Conservation (phyloP, 2,329 filamentous ascomycete genomes). For the Fusarium sp. region DNA sequence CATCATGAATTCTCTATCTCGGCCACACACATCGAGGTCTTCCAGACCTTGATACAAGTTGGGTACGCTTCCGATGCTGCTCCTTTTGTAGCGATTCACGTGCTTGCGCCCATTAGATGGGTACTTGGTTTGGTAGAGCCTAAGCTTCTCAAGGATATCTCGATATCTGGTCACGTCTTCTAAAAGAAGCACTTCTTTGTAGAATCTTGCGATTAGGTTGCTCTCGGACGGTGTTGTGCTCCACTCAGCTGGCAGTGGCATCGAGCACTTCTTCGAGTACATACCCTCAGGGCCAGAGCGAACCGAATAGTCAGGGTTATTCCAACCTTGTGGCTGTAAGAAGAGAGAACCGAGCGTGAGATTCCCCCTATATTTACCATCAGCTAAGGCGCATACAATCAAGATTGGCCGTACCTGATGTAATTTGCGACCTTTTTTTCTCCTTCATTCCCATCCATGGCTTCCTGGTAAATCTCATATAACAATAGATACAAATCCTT, state of each 20-base stretch:
- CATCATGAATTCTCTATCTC: background rate
- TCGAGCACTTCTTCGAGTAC: background rate
- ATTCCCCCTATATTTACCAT: background rate
- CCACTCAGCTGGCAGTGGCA: background rate
- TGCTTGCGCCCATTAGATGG: too few relatives aligned
- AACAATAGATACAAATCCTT: background rate
- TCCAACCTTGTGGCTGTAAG: background rate
- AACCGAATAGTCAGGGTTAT: background rate
- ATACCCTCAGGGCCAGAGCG: background rate
- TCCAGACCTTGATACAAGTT: background rate
- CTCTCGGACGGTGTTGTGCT: background rate
- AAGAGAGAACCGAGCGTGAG: background rate
- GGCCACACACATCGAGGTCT: background rate
- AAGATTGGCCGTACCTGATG: background rate
- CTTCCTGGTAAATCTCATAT: background rate
- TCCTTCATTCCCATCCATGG: rapidly evolving
- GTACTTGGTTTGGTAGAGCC: background rate
- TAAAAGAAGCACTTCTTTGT: background rate
- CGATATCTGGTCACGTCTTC: background rate
- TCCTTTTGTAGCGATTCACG: too few relatives aligned
- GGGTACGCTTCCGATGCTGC: too few relatives aligned
- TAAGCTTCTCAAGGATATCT: background rate
- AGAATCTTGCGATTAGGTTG: background rate
- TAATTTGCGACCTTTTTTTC: background rate
- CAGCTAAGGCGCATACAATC: background rate